These are phyloP conservation scores for Exserohilum rostratum DNA, from an alignment of 2,329 filamentous ascomycete genomes.

Conservation along the genomic window DNA sequence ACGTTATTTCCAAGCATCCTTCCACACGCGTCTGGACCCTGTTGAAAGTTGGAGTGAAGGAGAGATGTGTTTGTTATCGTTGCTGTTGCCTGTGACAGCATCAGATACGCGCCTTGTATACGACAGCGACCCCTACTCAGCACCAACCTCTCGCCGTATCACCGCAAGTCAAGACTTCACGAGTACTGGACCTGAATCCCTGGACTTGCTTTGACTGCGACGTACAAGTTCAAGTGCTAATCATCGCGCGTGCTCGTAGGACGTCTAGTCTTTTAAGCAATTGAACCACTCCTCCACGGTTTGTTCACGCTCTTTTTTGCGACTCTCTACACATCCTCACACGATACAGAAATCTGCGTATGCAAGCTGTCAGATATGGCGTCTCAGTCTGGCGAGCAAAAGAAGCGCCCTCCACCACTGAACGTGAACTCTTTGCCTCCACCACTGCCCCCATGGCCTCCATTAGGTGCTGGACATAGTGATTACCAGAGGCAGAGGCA, in stretches of 20 bases:
- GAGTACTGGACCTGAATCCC: background rate
- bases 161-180: background rate
- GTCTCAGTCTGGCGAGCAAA: slow-evolving; percentile 16
- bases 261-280: background rate
- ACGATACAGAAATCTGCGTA: background rate
- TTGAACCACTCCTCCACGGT: background rate
- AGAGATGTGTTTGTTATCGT: slow-evolving; percentile 25
- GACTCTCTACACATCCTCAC: slow-evolving; percentile 1
- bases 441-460: slow-evolving; percentile 6
- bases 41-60: slow-evolving; percentile 15
- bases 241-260: background rate
- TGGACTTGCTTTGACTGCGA: background rate
- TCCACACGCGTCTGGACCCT: background rate
- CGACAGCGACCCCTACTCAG: background rate
- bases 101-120: background rate
- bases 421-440: slow-evolving; percentile 23
- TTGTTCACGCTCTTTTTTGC: background rate
- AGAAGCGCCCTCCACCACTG: slow-evolving; percentile 38
- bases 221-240: background rate
- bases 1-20: background rate
- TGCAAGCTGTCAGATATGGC: slow-evolving; percentile 21
- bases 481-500: slow-evolving; percentile 14
- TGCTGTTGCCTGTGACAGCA: slow-evolving; percentile 24
- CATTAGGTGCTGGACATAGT: slow-evolving; percentile 22
- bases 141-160: background rate